These are phyloP conservation scores for Mycena pura DNA, from an alignment of 768 basidiomycete species.

Conservation along the genomic window DNA sequence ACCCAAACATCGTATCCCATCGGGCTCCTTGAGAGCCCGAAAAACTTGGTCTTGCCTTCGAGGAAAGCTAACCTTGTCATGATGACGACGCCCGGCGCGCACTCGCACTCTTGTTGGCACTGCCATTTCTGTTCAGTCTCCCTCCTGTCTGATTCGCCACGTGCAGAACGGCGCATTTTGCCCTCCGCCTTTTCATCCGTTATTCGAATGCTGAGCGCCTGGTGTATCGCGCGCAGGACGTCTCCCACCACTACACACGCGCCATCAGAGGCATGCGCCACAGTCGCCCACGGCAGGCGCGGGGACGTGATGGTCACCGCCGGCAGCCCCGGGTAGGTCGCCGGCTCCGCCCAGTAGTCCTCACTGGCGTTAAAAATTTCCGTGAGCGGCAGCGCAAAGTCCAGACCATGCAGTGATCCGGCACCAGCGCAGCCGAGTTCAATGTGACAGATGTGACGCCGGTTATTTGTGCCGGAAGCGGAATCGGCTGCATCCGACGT, in stretches of 20 bases:
- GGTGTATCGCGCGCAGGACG: background rate
- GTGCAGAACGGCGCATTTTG: background rate
- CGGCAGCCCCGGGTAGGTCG: constrained; percentile 7
- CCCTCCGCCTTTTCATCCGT: background rate
- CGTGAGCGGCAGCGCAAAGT: too few relatives aligned
- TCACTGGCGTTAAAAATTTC: too few relatives aligned
- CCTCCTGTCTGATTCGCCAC: too few relatives aligned
- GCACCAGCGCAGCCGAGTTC: background rate
- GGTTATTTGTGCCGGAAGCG: background rate
- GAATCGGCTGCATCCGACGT: background rate
- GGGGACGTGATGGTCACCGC: constrained; percentile 2
- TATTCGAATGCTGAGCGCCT: background rate
- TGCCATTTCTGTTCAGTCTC: background rate
- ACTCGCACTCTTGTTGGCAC: too few relatives aligned
- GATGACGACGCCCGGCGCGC: too few relatives aligned
- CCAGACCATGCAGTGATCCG: too few relatives aligned
- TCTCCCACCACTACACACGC: constrained; percentile 2
- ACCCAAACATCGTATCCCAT: constrained; percentile 18
- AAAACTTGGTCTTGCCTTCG: constrained; percentile 8
- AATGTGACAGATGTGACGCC: background rate
- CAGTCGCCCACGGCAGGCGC: constrained; percentile 4
- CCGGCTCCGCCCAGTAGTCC: background rate
- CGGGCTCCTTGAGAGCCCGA: background rate
- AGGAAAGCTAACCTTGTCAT: constrained; percentile 14
- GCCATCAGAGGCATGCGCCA: constrained; percentile 1